A percentile compares a stretch with the other conserved stretches of the same genome.
These are phyloP conservation scores for Boletales sp. DNA, from an alignment of 768 basidiomycete species.

Conservation along the genomic window DNA sequence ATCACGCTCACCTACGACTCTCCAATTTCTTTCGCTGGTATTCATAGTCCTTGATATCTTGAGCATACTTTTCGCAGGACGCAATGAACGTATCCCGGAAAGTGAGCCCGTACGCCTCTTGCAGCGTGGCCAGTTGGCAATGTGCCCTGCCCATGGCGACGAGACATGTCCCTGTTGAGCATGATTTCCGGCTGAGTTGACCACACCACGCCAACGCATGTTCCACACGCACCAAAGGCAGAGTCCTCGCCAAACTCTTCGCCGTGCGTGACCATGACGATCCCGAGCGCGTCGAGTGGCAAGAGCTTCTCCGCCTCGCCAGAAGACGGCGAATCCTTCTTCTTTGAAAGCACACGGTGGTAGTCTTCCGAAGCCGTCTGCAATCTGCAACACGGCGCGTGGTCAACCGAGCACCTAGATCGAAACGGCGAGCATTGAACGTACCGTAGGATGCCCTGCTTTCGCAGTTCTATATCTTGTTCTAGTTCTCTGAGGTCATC, in stretches of 20 bases:
- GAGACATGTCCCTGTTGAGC: slow-evolving; percentile 58
- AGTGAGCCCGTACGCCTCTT: slow-evolving; percentile 73
- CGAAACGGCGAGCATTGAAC: slow-evolving; percentile 17
- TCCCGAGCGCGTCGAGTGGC: slow-evolving; percentile 73
- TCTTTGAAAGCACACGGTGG: slow-evolving; percentile 69
- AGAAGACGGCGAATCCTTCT: slow-evolving; percentile 60
- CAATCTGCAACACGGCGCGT: slow-evolving; percentile 43
- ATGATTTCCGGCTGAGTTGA: background rate
- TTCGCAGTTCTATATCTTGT: slow-evolving; percentile 77
- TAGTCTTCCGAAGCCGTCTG: slow-evolving; percentile 70
- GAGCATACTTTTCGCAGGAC: slow-evolving; percentile 60
- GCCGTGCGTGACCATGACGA: slow-evolving; percentile 84
- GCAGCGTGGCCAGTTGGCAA: slow-evolving; percentile 79
- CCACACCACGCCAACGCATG: slow-evolving; percentile 3
- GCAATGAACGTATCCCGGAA: slow-evolving; percentile 72
- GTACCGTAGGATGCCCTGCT: slow-evolving; percentile 69
- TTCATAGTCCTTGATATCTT: slow-evolving; percentile 83
- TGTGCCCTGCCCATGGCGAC: slow-evolving; percentile 77
- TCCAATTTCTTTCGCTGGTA: slow-evolving; percentile 81
- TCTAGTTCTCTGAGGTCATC: slow-evolving; percentile 79
- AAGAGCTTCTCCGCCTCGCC: slow-evolving; percentile 68
- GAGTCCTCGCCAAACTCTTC: slow-evolving; percentile 79
- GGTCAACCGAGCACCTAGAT: background rate
- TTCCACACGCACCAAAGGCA: slow-evolving; percentile 49
- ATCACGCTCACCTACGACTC: slow-evolving; percentile 63